Percentiles rank a stretch among this genome's conserved stretches.
Evolutionary conservation across 2,329 filamentous ascomycete species (phyloP).

Genomic region (Pseudodiploospora longispora): DNA sequence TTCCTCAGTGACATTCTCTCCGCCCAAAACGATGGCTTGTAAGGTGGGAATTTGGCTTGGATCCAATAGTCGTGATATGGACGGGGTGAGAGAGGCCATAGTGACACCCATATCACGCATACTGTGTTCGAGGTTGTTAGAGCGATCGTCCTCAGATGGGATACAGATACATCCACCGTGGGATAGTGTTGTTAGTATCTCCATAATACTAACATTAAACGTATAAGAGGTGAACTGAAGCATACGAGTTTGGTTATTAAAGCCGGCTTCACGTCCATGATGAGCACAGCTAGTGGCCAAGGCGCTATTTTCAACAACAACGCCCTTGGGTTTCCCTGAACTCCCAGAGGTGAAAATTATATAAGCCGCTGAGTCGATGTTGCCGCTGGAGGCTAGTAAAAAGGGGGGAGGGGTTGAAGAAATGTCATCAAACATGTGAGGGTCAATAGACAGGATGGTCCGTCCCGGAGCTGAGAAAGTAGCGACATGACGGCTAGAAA

Average conservation of each 20-base stretch:
- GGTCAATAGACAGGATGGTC: too few relatives aligned
- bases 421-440: background rate
- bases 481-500: too few relatives aligned
- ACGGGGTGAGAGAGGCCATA: slow-evolving; percentile 7
- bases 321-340: slow-evolving; percentile 1
- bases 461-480: too few relatives aligned
- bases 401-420: background rate
- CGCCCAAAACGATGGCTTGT: slow-evolving; percentile 7
- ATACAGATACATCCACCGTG: slow-evolving; percentile 8
- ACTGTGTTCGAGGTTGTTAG: background rate
- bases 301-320: background rate
- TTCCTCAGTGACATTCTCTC: slow-evolving; percentile 8
- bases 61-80: slow-evolving; percentile 7
- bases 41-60: slow-evolving; percentile 7
- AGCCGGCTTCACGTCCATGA: background rate
- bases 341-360: background rate
- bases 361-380: background rate
- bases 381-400: background rate
- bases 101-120: slow-evolving; percentile 12
- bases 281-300: background rate
- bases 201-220: slow-evolving; percentile 6
- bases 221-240: slow-evolving; percentile 8
- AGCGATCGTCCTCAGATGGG: slow-evolving; percentile 4
- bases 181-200: slow-evolving; percentile 3
- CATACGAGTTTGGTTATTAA: background rate